Percentiles rank a stretch among this genome's conserved stretches.
Conservation (phyloP, 2,329 filamentous ascomycete genomes). For the Epichloe uncinata region DNA sequence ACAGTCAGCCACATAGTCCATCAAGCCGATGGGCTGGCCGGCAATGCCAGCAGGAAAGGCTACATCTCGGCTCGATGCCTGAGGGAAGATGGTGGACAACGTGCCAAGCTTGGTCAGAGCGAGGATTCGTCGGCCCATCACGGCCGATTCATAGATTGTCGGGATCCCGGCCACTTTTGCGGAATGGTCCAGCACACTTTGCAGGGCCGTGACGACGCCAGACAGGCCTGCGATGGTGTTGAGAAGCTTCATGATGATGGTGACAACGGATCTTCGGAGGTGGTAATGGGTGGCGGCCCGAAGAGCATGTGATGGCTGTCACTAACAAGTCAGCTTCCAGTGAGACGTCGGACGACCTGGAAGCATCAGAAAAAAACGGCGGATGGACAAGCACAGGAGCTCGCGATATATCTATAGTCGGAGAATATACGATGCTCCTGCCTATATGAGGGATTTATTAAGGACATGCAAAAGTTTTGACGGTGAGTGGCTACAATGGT, state of each 20-base stretch:
- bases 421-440: not conserved
- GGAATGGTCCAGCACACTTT: slow-evolving; percentile 12
- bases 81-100: slow-evolving; percentile 72
- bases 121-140: slow-evolving; percentile 81
- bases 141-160: slow-evolving; percentile 71
- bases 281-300: not conserved
- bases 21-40: slow-evolving; percentile 66
- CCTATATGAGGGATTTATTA: not conserved
- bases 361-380: not conserved
- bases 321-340: not conserved
- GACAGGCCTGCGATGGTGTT: slow-evolving; percentile 17
- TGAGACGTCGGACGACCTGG: not conserved
- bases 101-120: slow-evolving; percentile 66
- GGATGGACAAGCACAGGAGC: not conserved
- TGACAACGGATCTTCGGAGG: not conserved
- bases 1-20: slow-evolving; percentile 90
- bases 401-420: not conserved
- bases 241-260: slow-evolving; percentile 23
- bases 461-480: not conserved
- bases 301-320: not conserved
- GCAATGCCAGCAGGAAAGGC: slow-evolving; percentile 48
- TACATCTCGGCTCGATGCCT: slow-evolving; percentile 17
- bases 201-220: slow-evolving; percentile 8
- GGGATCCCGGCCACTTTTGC: slow-evolving; percentile 44
- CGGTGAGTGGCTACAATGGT: not conserved